These are phyloP conservation scores for Mucor velutinosus DNA, from an alignment of 371 early-diverging fungal genomes.

Conservation along the genomic window DNA sequence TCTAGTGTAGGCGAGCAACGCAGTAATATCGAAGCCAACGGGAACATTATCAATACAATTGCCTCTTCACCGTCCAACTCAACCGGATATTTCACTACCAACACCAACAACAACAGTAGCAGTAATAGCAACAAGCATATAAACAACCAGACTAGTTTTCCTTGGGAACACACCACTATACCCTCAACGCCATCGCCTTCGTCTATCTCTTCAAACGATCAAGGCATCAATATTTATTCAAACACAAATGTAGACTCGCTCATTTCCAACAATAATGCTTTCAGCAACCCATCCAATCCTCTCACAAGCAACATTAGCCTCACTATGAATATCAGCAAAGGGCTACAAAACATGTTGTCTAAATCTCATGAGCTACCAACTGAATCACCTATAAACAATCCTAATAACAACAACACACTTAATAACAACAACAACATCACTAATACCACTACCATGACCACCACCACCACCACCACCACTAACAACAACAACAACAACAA, in stretches of 20 bases:
- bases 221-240: not conserved
- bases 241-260: not conserved
- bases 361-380: constrained; percentile 2
- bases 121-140: not conserved
- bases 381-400: not conserved
- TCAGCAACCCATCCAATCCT: not conserved
- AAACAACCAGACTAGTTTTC: not conserved
- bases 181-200: constrained; percentile 7
- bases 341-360: constrained; percentile 4
- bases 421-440: not conserved
- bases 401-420: not conserved
- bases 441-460: not conserved
- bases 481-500: not conserved
- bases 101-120: not conserved
- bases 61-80: constrained; percentile 10
- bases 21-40: not conserved
- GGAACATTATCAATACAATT: not conserved
- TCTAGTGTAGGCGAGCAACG: constrained; percentile 22
- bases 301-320: not conserved
- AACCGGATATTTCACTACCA: not conserved
- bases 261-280: not conserved
- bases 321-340: constrained; percentile 11
- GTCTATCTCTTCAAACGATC: not conserved
- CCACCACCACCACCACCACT: not conserved
- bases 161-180: constrained; percentile 6